Evolutionary conservation across 345 rosid species (phyloP).

Genomic region (Pistacia atlantica): DNA sequence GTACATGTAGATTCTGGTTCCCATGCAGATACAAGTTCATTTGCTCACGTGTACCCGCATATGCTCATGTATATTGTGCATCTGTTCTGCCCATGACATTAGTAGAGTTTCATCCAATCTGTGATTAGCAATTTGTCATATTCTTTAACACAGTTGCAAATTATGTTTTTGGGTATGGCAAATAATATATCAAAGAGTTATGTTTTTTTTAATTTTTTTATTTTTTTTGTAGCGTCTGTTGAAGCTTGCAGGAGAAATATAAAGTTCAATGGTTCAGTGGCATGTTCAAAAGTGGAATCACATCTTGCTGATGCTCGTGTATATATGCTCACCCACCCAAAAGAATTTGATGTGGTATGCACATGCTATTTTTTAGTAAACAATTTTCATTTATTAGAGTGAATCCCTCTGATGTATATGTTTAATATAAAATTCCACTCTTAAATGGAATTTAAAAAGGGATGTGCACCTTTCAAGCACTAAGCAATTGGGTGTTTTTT

Average conservation of each 20-base stretch:
- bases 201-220: not conserved
- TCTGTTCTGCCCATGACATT: not conserved
- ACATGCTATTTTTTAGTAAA: not conserved
- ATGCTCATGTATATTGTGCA: not conserved
- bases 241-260: constrained; percentile 95
- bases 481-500: not conserved
- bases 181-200: not conserved
- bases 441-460: not conserved
- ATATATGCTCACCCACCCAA: constrained; percentile 90
- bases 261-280: constrained; percentile 87
- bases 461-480: constrained; percentile 5
- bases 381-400: not conserved
- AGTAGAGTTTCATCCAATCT: not conserved
- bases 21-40: not conserved
- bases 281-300: constrained; percentile 88
- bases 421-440: constrained; percentile 1
- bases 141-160: constrained; percentile 6
- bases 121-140: not conserved
- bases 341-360: constrained; percentile 94
- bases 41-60: not conserved
- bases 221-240: constrained; percentile 59
- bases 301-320: constrained; percentile 96
- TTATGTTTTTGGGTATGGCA: not conserved
- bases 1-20: not conserved
- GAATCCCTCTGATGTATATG: constrained; percentile 7